Evolutionary conservation across 495 filamentous ascomycete species (phyloP), one percentile per base, ranked within the genome.

Genomic region (Penicillium macrosclerotiorum): DNA sequence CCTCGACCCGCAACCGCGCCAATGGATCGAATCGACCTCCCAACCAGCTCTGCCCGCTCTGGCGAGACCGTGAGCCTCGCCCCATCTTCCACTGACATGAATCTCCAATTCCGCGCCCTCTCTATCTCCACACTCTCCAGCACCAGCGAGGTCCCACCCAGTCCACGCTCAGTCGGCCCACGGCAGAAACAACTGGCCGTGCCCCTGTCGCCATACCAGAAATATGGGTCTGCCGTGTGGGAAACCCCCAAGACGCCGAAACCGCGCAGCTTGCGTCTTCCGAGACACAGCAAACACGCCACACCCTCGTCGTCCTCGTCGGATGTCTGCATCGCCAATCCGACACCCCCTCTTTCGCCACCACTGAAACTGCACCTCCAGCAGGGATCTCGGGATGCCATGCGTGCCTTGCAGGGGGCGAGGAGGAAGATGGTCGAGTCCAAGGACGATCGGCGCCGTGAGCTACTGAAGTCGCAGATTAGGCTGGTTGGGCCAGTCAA

Each of bases 391-490:
- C 62, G 60, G 3, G 54, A 64, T n/a, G 60, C 57, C 7, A 60
- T 63, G 14, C 53, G 43, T 8, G 63, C 49, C 11, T 39, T 74
- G 25, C 62, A 67, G 13, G 48, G 57, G 0, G 68, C 63, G 13
- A 59, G 62, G 47, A 64, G 64, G 47, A 63, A 60, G 50, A 63
- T 70, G 29, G 49, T 42, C 25, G 55, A 65, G 37, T 45, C 60
- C 19, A 63, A 65, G 27, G 54, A 60, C 11, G 66, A 71, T 31
- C 62, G 62, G 13, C 54, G 65, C 12, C 62, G 70, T 23, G 66
- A 63, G 31, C 47, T 61, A 30, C 23, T 76, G 46, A 77, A 75
- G 58, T 59, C 63, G 11, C 65, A 67, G 41, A 77, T 79, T 33
- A 67, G 65, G 31, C 34, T 76, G 4, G 51, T 77, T 39, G 67